A percentile compares a stretch with the other conserved stretches of the same genome.
These are phyloP conservation scores for Tuber magnatum DNA, from an alignment of 495 filamentous ascomycete genomes.

Conservation along the genomic window DNA sequence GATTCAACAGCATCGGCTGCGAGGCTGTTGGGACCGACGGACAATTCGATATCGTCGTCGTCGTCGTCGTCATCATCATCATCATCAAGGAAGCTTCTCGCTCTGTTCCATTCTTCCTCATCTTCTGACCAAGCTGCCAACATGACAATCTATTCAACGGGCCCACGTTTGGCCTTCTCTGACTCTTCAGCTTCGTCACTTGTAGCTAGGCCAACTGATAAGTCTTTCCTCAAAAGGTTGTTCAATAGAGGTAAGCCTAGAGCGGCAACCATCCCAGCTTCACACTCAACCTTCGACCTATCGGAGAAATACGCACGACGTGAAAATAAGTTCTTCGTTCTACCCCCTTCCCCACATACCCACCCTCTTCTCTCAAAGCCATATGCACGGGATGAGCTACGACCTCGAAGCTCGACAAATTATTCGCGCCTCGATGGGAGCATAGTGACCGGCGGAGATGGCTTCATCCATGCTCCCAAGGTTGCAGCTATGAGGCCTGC, in stretches of 20 bases:
- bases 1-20: slow-evolving; percentile 5
- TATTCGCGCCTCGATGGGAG: slow-evolving; percentile 27
- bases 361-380: slow-evolving; percentile 40
- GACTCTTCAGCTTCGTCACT: slow-evolving; percentile 17
- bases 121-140: not conserved
- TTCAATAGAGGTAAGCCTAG: slow-evolving; percentile 31
- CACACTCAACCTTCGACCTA: slow-evolving; percentile 12
- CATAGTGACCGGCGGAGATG: slow-evolving; percentile 19
- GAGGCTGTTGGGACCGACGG: not conserved
- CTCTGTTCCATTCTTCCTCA: not conserved
- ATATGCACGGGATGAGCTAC: slow-evolving; percentile 37
- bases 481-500: slow-evolving; percentile 12
- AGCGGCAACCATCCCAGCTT: slow-evolving; percentile 3
- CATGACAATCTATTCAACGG: slow-evolving; percentile 18
- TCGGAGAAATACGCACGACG: slow-evolving; percentile 15
- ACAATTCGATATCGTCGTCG: not conserved
- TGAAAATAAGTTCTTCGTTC: slow-evolving; percentile 11
- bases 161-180: slow-evolving; percentile 26
- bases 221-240: slow-evolving; percentile 33
- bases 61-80: not conserved
- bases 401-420: slow-evolving; percentile 23
- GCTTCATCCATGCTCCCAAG: slow-evolving; percentile 27
- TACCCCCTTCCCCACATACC: slow-evolving; percentile 36
- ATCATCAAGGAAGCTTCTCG: not conserved
- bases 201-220: slow-evolving; percentile 19